A percentile compares a stretch with the other conserved stretches of the same genome.
Conservation (phyloP, 139 green algal genomes). For the Micractinium sp. region DNA sequence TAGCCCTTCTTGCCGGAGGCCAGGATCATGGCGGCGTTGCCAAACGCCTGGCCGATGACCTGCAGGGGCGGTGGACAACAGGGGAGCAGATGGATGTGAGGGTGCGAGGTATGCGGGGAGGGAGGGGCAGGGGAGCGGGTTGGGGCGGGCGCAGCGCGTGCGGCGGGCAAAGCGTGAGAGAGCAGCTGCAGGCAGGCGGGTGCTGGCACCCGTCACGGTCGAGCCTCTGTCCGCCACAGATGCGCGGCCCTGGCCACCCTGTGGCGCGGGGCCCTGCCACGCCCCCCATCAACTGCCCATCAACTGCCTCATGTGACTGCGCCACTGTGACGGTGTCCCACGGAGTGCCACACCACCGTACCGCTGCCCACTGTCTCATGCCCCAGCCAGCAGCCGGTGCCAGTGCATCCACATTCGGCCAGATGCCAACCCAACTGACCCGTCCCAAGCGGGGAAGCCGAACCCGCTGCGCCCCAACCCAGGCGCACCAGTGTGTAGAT, state of each 20-base stretch:
- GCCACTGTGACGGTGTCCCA: too few relatives aligned
- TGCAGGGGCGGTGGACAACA: constrained; percentile 49
- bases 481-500: constrained; percentile 43
- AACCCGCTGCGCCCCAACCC: background rate
- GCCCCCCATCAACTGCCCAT: too few relatives aligned
- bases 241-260: too few relatives aligned
- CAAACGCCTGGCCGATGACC: constrained; percentile 86
- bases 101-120: background rate
- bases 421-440: background rate
- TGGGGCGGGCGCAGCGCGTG: background rate
- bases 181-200: background rate
- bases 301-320: too few relatives aligned
- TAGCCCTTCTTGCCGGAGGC: constrained; percentile 90
- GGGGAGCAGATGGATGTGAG: background rate
- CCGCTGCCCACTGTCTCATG: background rate
- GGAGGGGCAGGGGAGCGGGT: background rate
- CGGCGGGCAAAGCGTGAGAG: too few relatives aligned
- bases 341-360: too few relatives aligned
- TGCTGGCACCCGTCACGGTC: background rate
- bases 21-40: constrained; percentile 94
- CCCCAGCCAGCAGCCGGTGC: too few relatives aligned
- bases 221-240: background rate
- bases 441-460: background rate
- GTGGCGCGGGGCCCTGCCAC: background rate
- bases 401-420: too few relatives aligned